Base-by-base conservation (phyloP, 2,329 filamentous ascomycete species). In the Beauveria sp. region DNA sequence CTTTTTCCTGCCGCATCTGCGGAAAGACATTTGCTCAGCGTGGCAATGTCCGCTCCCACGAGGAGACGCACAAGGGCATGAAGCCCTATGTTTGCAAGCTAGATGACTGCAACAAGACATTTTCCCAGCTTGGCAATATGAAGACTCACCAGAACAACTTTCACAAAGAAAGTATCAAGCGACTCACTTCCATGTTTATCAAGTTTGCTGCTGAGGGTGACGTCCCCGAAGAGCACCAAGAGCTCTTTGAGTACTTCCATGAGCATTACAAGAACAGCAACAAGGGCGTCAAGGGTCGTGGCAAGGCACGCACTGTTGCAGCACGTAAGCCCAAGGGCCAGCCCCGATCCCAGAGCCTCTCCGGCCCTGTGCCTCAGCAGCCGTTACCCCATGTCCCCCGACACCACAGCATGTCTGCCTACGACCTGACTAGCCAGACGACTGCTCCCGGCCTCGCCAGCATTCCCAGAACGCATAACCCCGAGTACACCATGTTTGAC, bases 111-210 rank as follows among this genome's bases (percentile, higher is more conserved):
- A 85, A 86, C 63, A 97, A 96, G 77, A 82, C 87, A 48, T 97
- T 97, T 71, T 96, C 91, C 0, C 90, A 96, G 67, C 83, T 93
- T 1, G 93, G 93, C 9, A 97, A 97, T 70, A 83, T 97, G 66
- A 97, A 97, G 88, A 90, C 89, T 2, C 93, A 97, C 70, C 91
- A 96, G 75, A 97, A 97, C 77, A 93, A 92, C 70, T 97, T 96
- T 71, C 93, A 97, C 74, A 83, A 84, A 43, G 76, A 83, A n/a
- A 88, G 89, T 0, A 80, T 97, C 44, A 81, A 84, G 62, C 78
- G 81, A 16, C 79, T 96, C 26, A 91, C 88, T 1, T 67, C 77
- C 48, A 88, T 87, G 70, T 94, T 96, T 70, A 83, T 86, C 18
- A 79, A 71, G 41, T 82, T 87, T 58, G 80, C 79, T n/a, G 83